Percentiles rank a stretch among this genome's conserved stretches.
phyloP scores from a whole-genome alignment of 2,329 filamentous ascomycete species.

The Talaromyces islandicus region DNA sequence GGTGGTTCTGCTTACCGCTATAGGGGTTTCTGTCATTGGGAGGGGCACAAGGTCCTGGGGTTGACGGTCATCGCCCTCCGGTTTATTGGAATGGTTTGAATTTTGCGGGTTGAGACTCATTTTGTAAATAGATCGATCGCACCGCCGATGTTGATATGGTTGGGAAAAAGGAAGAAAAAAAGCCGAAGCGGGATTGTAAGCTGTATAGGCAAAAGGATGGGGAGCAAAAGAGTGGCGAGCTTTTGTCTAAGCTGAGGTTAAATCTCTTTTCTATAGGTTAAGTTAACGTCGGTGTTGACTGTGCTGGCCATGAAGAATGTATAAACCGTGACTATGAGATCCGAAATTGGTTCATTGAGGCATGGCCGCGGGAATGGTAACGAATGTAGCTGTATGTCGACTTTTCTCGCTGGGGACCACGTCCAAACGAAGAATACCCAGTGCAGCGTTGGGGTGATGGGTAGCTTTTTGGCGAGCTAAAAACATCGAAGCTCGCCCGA shows the following conservation, averaged over 20 bases:
- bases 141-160: background rate
- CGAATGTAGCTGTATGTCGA: background rate
- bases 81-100: slow-evolving; percentile 11
- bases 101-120: slow-evolving; percentile 33
- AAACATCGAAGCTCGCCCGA: background rate
- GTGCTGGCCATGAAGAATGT: slow-evolving; percentile 12
- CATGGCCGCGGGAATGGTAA: background rate
- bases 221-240: background rate
- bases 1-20: slow-evolving; percentile 3
- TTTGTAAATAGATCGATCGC: background rate
- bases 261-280: slow-evolving; percentile 6
- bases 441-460: background rate
- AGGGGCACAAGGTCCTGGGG: slow-evolving; percentile 12
- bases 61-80: slow-evolving; percentile 16
- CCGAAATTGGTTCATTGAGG: background rate
- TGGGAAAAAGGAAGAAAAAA: background rate
- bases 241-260: background rate
- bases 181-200: background rate
- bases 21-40: background rate
- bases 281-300: slow-evolving; percentile 5
- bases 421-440: background rate
- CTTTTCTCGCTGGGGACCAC: background rate
- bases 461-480: background rate
- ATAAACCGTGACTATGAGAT: background rate
- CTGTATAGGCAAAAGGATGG: background rate